These are phyloP conservation scores for Golovinomyces cichoracearum DNA, from an alignment of 2,329 filamentous ascomycete species.

Conservation along the genomic window DNA sequence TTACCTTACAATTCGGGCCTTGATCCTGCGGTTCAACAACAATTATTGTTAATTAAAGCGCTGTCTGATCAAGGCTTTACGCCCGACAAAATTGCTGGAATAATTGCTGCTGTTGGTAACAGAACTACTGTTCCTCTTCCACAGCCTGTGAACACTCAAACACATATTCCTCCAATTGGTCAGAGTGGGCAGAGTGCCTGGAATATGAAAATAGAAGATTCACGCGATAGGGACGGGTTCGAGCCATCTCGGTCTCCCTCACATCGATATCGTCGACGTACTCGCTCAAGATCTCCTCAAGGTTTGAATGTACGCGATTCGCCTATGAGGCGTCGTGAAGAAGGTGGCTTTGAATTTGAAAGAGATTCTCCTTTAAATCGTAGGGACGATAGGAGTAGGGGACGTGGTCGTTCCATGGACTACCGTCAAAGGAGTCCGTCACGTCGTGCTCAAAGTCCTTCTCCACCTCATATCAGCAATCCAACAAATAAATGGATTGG, in stretches of 20 bases:
- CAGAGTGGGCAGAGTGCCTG: slow-evolving; percentile 18
- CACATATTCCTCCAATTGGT: slow-evolving; percentile 5
- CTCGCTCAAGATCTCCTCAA: slow-evolving; percentile 56
- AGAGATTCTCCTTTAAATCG: slow-evolving; percentile 38
- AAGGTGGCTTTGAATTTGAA: slow-evolving; percentile 41
- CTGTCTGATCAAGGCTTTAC: slow-evolving; percentile 50
- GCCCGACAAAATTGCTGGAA: slow-evolving; percentile 40
- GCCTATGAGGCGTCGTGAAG: slow-evolving; percentile 22
- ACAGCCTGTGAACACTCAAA: slow-evolving; percentile 8
- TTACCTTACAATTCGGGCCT: slow-evolving; percentile 16
- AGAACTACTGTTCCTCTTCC: slow-evolving; percentile 8
- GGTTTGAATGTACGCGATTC: slow-evolving; percentile 40
- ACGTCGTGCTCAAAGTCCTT: slow-evolving; percentile 38
- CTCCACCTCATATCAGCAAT: slow-evolving; percentile 22
- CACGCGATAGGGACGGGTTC: slow-evolving; percentile 29
- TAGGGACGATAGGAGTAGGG: slow-evolving; percentile 28
- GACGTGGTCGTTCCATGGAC: slow-evolving; percentile 29
- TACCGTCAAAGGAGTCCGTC: slow-evolving; percentile 78
- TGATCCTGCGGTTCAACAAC: slow-evolving; percentile 34
- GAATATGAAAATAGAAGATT: slow-evolving; percentile 17
- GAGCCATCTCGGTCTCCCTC: slow-evolving; percentile 34
- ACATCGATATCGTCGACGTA: slow-evolving; percentile 28
- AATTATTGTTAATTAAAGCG: slow-evolving; percentile 49
- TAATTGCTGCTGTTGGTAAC: slow-evolving; percentile 18
- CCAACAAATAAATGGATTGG: slow-evolving; percentile 48